A percentile compares a stretch with the other conserved stretches of the same genome.
These are phyloP conservation scores for Sporothrix curviconia DNA, from an alignment of 2,329 filamentous ascomycete genomes.

Conservation along the genomic window DNA sequence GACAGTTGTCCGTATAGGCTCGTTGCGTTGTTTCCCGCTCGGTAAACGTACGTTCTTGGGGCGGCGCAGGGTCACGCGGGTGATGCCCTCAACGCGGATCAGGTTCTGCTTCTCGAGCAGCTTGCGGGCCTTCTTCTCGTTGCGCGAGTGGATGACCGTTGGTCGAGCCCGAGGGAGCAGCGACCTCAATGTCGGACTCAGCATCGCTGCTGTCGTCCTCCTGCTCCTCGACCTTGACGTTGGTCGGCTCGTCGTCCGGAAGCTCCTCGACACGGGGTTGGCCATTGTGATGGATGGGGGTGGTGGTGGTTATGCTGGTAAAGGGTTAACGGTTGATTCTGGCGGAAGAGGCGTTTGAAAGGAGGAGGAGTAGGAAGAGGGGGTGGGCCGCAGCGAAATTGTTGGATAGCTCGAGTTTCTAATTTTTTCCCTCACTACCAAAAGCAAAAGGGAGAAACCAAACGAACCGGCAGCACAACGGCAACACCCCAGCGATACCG, in stretches of 20 bases:
- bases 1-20: no score
- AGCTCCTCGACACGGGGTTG: constrained; percentile 96
- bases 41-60: constrained; percentile 98
- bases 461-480: background rate
- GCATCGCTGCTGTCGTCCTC: constrained; percentile 62
- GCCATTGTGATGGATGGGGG: constrained; percentile 62
- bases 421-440: constrained; percentile 9
- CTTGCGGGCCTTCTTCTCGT: constrained; percentile 99
- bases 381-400: background rate
- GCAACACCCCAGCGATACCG: background rate
- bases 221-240: constrained; percentile 70
- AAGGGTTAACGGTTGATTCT: no score
- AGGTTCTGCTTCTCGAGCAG: constrained; percentile 97
- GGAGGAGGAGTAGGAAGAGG: background rate
- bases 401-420: constrained; percentile 4
- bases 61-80: constrained; percentile 91
- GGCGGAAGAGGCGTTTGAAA: no score
- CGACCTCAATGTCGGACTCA: constrained; percentile 71
- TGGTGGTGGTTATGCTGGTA: background rate
- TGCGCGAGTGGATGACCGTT: constrained; percentile 94
- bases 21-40: no score
- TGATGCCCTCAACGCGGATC: constrained; percentile 94
- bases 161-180: constrained; percentile 67
- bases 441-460: background rate
- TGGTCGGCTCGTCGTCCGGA: constrained; percentile 81